Base-by-base conservation (phyloP, 306 rosid species). In the Acacia confusa region DNA sequence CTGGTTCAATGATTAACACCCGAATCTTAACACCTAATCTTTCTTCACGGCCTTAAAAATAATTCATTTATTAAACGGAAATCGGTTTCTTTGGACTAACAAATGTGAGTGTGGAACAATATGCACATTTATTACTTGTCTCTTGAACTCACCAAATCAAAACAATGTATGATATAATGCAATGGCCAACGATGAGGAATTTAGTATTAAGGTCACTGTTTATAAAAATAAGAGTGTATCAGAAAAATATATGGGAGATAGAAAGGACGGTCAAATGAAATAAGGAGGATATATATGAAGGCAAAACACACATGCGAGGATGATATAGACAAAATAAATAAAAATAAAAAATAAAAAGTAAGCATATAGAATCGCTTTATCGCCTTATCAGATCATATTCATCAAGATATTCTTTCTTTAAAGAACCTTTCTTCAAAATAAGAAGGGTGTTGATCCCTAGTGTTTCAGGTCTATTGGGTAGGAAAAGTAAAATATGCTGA, bases 281-380 rank as follows among this genome's bases (percentile, higher is more conserved):
- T 36, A 36, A 64, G 58, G 58, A 81, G 58, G 58, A 19, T 19
- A 52, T 52, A 77, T 2, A 72, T 61, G 85, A 83, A 88, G 80
- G 61, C 63, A 79, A 77, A 41, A 17, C 84, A 81, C 84, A 85
- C 78, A 78, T 28, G 84, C 67, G 60, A 43, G 79, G 78, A 76
- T 82, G 83, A 73, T 72, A 57, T 30, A 70, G 68, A 22, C 8
- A 57, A 50, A 17, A n/a, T n/a, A 57, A 22, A 22, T 9, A 57
- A 85, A 85, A 87, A 79, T n/a, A n/a, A 50, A 17, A 57, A 22
- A 22, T 9, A 57, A 85, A 85, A 87, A 79, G 87, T 72, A 38
- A 55, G 15, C 4, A 57, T 32, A 79, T 61, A 30, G 27, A 72
- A 48, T 72, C 50, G 61, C 52, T 78, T 69, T 76, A 41, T 53